These are phyloP conservation scores for Umbelopsis vinacea DNA, from an alignment of 192 early-diverging fungal species.

Conservation along the genomic window DNA sequence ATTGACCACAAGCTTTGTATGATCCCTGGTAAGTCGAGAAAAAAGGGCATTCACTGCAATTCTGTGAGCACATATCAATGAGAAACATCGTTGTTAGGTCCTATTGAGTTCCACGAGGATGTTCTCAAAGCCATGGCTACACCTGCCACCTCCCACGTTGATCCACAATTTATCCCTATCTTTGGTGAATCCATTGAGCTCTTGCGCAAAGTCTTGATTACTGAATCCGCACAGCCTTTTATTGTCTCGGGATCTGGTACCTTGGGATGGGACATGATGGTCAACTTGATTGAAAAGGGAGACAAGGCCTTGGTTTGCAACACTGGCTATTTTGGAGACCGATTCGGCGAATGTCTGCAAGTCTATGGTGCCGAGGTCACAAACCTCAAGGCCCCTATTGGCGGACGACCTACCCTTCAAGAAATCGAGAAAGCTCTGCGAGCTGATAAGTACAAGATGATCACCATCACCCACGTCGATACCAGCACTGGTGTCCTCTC, in stretches of 20 bases:
- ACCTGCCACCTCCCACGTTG: constrained; percentile 76
- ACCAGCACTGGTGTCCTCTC: constrained; percentile 76
- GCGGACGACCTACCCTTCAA: constrained; percentile 57
- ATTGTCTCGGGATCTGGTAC: constrained; percentile 81
- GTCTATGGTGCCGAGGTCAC: constrained; percentile 75
- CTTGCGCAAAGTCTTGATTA: constrained; percentile 64
- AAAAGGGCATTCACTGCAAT: neutral
- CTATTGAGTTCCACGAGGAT: constrained; percentile 74
- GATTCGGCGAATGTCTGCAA: constrained; percentile 74
- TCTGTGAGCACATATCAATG: neutral
- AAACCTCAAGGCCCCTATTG: constrained; percentile 53
- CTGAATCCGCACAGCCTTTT: constrained; percentile 74
- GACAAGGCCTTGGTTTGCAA: constrained; percentile 74
- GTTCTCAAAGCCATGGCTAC: constrained; percentile 71
- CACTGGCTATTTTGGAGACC: constrained; percentile 83
- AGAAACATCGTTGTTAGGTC: constrained; percentile 40
- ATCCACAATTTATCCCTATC: constrained; percentile 70
- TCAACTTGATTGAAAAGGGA: constrained; percentile 74
- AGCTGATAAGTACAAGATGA: constrained; percentile 63
- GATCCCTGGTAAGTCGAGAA: constrained; percentile 55
- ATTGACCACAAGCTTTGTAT: constrained; percentile 71
- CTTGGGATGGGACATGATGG: constrained; percentile 80
- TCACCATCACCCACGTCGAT: constrained; percentile 82
- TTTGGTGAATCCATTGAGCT: constrained; percentile 74
- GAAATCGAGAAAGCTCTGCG: constrained; percentile 60